These are phyloP conservation scores for Colletotrichum viniferum DNA, from an alignment of 2,329 filamentous ascomycete species.

Conservation along the genomic window DNA sequence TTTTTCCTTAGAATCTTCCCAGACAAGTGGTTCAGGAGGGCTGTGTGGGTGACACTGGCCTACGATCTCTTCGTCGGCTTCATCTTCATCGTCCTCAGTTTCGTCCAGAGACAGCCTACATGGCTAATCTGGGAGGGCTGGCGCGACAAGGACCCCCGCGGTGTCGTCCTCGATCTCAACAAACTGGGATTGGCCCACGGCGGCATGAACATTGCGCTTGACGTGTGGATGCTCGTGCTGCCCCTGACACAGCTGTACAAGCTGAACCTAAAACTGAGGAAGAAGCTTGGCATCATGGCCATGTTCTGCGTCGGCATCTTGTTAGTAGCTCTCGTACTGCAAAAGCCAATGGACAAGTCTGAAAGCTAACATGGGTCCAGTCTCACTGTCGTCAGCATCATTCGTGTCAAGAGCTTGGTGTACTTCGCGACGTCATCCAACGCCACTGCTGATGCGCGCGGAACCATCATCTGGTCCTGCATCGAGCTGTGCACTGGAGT, in stretches of 20 bases:
- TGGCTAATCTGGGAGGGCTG: conserved; percentile 45
- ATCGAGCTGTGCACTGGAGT: background rate
- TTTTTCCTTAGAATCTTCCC: conserved; percentile 42
- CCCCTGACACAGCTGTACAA: conserved; percentile 40
- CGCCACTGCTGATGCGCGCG: background rate
- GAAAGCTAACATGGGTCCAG: conserved; percentile 17
- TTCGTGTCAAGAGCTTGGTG: conserved; percentile 36
- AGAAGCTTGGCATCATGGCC: conserved; percentile 38
- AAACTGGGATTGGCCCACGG: conserved; percentile 44
- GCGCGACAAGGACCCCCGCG: conserved; percentile 27
- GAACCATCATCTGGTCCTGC: background rate
- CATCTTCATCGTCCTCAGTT: conserved; percentile 36
- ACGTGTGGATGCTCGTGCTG: conserved; percentile 45
- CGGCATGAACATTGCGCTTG: conserved; percentile 47
- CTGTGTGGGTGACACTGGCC: conserved; percentile 23
- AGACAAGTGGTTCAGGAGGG: conserved; percentile 24
- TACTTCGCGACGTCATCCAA: conserved; percentile 42
- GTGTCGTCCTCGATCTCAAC: conserved; percentile 35
- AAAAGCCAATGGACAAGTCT: background rate
- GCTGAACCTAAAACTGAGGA: conserved; percentile 35
- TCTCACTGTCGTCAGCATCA: conserved; percentile 33
- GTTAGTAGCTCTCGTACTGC: background rate
- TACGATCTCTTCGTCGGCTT: conserved; percentile 14
- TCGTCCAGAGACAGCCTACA: conserved; percentile 47
- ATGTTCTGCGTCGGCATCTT: conserved; percentile 39